Evolutionary conservation across 106 monocot species (phyloP), one percentile per base, ranked within the genome.

Genomic region (Posidonia australis): DNA sequence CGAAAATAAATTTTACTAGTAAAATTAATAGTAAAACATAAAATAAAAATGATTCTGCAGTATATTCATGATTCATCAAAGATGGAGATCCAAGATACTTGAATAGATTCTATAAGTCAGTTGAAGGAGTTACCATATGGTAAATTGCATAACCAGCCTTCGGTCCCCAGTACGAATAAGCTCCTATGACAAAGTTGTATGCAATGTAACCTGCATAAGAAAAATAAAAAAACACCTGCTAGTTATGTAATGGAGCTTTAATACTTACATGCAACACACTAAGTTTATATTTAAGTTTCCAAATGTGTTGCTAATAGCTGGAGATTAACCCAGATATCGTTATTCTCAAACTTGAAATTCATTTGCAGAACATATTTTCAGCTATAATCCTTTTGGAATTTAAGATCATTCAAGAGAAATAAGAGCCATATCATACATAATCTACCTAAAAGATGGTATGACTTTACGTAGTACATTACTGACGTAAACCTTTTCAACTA

Each of bases 91-190:
- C 0, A 13, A 45, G 44, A 13, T 13, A 60, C 11, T 31, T 60
- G 30, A 60, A 20, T 31, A 13, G 62, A 24, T 65, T 49, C 46
- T 28, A 19, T n/a, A 24, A 62, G 18, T n/a, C n/a, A 3, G n/a
- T 62, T 23, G 13, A 43, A 20, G 12, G 41, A 31, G 27, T 77
- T 82, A 96, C 96, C 96, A 96, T 96, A 68, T 90, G 77, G 58
- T 96, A 96, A 67, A 96, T 96, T 44, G 62, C 73, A 67, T 78
- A 73, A 44, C 89, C 96, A 74, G 96, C 90, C 72, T 96, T 96
- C 29, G 96, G 90, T 12, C 96, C 96, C 96, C 96, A 96, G 53
- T 90, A 96, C 6, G 96, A 96, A 81, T 96, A 96, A 76, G 96
- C 96, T 62, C 96, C 96, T 59, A 96, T 78, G 24, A 96, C 96